Evolutionary conservation across 805 yeast species (phyloP).

Genomic region (Candida broadrunensis): DNA sequence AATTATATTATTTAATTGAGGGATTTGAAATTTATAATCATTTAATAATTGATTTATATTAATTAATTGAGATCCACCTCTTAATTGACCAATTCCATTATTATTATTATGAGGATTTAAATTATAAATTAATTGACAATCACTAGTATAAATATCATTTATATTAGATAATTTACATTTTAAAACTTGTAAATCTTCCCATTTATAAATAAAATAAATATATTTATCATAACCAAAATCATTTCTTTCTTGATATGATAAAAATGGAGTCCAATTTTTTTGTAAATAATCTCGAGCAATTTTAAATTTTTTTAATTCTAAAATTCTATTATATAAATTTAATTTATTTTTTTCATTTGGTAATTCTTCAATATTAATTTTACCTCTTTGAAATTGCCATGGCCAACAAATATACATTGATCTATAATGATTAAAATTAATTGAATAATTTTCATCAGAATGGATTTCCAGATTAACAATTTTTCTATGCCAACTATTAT

Average conservation of each 20-base stretch:
- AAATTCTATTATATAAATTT: slow-evolving; percentile 14
- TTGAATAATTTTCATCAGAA: background rate
- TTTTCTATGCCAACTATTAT: slow-evolving; percentile 15
- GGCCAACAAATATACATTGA: slow-evolving; percentile 31
- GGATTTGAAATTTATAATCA: slow-evolving; percentile 12
- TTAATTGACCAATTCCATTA: slow-evolving; percentile 23
- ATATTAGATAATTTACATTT: slow-evolving; percentile 18
- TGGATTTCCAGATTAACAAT: background rate
- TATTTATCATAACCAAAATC: slow-evolving; percentile 23
- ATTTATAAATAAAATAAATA: slow-evolving; percentile 28
- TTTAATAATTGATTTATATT: slow-evolving; percentile 18
- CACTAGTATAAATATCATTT: slow-evolving; percentile 6
- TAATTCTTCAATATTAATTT: slow-evolving; percentile 19
- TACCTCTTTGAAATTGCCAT: slow-evolving; percentile 30
- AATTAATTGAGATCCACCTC: slow-evolving; percentile 34
- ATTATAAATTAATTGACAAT: slow-evolving; percentile 4
- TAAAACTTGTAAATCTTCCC: slow-evolving; percentile 25
- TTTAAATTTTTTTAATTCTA: slow-evolving; percentile 16
- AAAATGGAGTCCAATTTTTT: slow-evolving; percentile 41
- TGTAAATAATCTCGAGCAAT: slow-evolving; percentile 6
- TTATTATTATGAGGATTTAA: slow-evolving; percentile 1
- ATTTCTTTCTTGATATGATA: slow-evolving; percentile 18
- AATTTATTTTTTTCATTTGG: slow-evolving; percentile 8
- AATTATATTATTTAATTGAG: slow-evolving; percentile 7
- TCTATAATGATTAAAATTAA: slow-evolving; percentile 11